These are phyloP conservation scores for Fusarium subglutinans DNA, from an alignment of 2,329 filamentous ascomycete genomes.

Conservation along the genomic window DNA sequence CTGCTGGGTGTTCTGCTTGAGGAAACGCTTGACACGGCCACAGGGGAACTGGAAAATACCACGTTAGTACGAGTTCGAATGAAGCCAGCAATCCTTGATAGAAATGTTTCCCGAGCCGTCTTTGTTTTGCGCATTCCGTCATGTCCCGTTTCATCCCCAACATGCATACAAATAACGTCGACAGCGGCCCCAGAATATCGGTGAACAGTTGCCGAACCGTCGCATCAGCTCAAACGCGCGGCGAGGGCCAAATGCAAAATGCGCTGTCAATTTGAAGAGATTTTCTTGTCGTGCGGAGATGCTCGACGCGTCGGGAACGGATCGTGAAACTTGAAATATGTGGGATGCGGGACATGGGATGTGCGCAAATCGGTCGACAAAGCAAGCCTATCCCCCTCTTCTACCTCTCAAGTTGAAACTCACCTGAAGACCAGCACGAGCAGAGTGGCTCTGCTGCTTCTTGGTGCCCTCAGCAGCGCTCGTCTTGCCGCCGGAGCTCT, in stretches of 20 bases:
- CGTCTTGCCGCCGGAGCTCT: slow-evolving; percentile 83
- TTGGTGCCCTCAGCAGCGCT: slow-evolving; percentile 71
- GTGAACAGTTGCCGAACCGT: slow-evolving; percentile 1
- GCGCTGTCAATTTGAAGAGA: slow-evolving; percentile 23
- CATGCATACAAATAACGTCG: slow-evolving; percentile 7
- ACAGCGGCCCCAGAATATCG: slow-evolving; percentile 9
- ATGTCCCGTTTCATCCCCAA: slow-evolving; percentile 20
- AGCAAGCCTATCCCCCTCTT: slow-evolving; percentile 17
- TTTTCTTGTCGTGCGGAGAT: slow-evolving; percentile 38
- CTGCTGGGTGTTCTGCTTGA: slow-evolving; percentile 99
- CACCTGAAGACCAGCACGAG: slow-evolving; percentile 95
- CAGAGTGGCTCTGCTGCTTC: slow-evolving; percentile 95
- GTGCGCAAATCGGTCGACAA: slow-evolving; percentile 37
- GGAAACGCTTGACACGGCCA: slow-evolving; percentile 99
- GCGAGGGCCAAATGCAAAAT: neutral
- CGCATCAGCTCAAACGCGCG: slow-evolving; percentile 17
- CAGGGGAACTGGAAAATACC: slow-evolving; percentile 82
- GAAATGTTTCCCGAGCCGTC: slow-evolving; percentile 7
- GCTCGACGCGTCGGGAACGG: slow-evolving; percentile 38
- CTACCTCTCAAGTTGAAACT: slow-evolving; percentile 49
- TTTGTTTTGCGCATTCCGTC: slow-evolving; percentile 24
- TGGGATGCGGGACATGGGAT: slow-evolving; percentile 40
- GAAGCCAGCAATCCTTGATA: slow-evolving; percentile 9
- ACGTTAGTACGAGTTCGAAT: slow-evolving; percentile 34
- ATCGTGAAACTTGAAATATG: slow-evolving; percentile 34